Conservation (phyloP, 1,139 yeast species). For the Pneumocystis murina region DNA sequence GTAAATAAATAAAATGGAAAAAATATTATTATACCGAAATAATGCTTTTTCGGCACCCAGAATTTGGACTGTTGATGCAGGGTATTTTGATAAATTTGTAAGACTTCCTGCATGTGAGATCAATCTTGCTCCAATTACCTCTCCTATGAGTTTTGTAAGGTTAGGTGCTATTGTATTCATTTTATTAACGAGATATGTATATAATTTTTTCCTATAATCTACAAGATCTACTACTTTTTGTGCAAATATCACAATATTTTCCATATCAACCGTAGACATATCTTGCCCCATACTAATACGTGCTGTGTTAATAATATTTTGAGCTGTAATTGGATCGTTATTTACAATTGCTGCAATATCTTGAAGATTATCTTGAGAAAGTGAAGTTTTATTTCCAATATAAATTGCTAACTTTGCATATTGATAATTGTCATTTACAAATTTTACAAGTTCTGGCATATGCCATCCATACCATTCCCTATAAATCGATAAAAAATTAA, state of each 20-base stretch:
- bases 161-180: constrained; percentile 99
- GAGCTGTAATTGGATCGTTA: constrained; percentile 90
- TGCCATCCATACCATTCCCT: constrained; percentile 99
- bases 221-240: constrained; percentile 89
- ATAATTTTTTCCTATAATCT: constrained; percentile 84
- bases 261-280: constrained; percentile 74
- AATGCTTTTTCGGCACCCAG: constrained; percentile 99
- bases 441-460: constrained; percentile 97
- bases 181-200: constrained; percentile 76
- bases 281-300: constrained; percentile 98
- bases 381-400: constrained; percentile 75
- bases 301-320: constrained; percentile 84
- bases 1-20: neutral
- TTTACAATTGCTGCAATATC: constrained; percentile 77
- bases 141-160: constrained; percentile 88
- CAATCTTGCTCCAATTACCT: constrained; percentile 93
- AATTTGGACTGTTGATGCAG: constrained; percentile 97
- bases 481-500: constrained; percentile 21
- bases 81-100: constrained; percentile 88
- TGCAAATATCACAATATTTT: constrained; percentile 77
- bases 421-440: constrained; percentile 87
- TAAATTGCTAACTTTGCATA: constrained; percentile 58
- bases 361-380: constrained; percentile 65
- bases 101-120: constrained; percentile 96
- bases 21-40: constrained; percentile 37